Conservation (phyloP, 2,329 filamentous ascomycete genomes). For the Fusarium verrucosum region DNA sequence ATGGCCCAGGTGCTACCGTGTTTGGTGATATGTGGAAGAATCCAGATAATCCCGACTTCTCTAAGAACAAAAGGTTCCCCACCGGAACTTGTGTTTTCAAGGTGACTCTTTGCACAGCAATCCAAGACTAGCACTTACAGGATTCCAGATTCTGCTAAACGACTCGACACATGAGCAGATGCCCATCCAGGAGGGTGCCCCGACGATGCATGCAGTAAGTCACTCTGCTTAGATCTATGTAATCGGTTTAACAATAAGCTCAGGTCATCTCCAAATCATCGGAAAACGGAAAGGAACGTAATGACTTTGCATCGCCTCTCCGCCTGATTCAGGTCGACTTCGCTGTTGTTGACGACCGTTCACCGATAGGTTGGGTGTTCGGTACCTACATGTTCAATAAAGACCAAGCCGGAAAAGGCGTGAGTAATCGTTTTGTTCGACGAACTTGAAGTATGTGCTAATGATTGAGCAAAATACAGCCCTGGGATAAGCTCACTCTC, state of each 20-base stretch:
- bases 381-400: background rate
- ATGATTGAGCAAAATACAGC: background rate
- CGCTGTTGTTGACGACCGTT: background rate
- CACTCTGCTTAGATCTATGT: fast-evolving
- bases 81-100: constrained; percentile 1
- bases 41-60: background rate
- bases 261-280: background rate
- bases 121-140: background rate
- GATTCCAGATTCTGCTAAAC: background rate
- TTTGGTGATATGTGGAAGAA: constrained; percentile 7
- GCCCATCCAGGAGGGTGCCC: background rate
- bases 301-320: background rate
- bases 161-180: background rate
- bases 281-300: background rate
- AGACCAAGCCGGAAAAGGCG: background rate
- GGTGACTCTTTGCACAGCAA: fast-evolving
- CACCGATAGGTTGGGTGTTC: background rate
- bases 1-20: background rate
- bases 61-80: background rate
- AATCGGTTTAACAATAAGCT: fast-evolving
- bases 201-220: background rate
- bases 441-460: fast-evolving
- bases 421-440: background rate
- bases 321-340: background rate
- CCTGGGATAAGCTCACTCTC: background rate